Evolutionary conservation across 2,329 filamentous ascomycete genomes (phyloP), one percentile per base, ranked within the genome.

Genomic region (Aaosphaeria arxii): DNA sequence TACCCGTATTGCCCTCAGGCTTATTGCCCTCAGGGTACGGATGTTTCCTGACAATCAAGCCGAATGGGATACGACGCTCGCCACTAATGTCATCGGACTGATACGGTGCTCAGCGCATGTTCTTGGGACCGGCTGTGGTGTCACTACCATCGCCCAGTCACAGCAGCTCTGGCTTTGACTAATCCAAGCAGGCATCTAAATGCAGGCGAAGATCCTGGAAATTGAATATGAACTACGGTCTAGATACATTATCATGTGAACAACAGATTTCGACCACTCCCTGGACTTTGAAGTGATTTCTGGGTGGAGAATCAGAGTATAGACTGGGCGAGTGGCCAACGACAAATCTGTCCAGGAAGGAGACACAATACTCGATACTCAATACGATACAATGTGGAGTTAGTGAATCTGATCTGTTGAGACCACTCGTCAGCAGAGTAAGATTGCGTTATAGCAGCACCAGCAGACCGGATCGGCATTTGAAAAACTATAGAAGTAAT

Each of bases 141-240:
- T 30, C 33, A 40, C 42, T 17, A 29, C 29, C 6, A 13, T 9
- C 30, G 30, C 33, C 45, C 47, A 49, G 49, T 51, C 43, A 51
- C 45, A 45, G 43, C 44, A 30, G 29, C 36, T 24, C 17, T 24
- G 31, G n/a, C 35, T 47, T 46, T 49, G 40, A 41, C 50, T 45
- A 32, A 36, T 44, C 50, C 50, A 6, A 43, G 47, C 41, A 52
- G 44, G 50, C 48, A 47, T 44, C 35, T 49, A n/a, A 48, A 46
- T n/a, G 35, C 29, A 47, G 13, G 33, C 40, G 28, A 44, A 35
- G 38, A 46, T 35, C 48, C 39, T 46, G 31, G 44, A 43, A 7
- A 30, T 44, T 43, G 28, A 43, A 48, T 45, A 48, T 48, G 39
- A 44, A 33, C 30, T 48, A 42, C 42, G 48, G 47, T 43, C 38